These are phyloP conservation scores for Silene conica DNA, from an alignment of 148 eudicot species.

Conservation along the genomic window DNA sequence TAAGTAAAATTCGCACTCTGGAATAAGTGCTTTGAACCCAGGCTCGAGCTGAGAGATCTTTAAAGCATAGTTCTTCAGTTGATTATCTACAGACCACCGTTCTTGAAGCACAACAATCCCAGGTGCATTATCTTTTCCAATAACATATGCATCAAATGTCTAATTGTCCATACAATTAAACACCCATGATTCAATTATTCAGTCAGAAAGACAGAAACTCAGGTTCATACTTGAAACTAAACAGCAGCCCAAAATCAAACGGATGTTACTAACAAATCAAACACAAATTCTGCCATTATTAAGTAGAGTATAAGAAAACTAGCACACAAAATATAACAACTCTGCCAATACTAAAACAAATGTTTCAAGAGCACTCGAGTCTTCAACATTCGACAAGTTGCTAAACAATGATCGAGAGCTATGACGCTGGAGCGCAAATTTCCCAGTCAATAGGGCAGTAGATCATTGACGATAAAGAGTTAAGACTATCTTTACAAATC, in stretches of 20 bases:
- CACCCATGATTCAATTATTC: background rate
- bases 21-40: constrained; percentile 72
- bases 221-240: background rate
- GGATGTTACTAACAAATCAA: background rate
- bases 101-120: constrained; percentile 93
- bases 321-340: background rate
- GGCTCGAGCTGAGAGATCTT: constrained; percentile 68
- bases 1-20: constrained; percentile 42
- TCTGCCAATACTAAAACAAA: too few species aligned
- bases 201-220: background rate
- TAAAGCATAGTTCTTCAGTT: constrained; percentile 75
- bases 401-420: too few species aligned
- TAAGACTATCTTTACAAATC: too few species aligned
- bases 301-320: background rate
- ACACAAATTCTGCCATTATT: background rate
- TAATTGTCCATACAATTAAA: constrained; percentile 16
- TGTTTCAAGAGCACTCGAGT: too few species aligned
- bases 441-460: too few species aligned
- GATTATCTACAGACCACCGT: constrained; percentile 97
- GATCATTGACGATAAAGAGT: too few species aligned
- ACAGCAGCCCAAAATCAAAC: too few species aligned
- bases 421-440: too few species aligned
- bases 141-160: constrained; percentile 90
- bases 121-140: constrained; percentile 90
- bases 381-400: too few species aligned